Conservation (phyloP, 441 rosid species). For the Aleurites moluccanus region DNA sequence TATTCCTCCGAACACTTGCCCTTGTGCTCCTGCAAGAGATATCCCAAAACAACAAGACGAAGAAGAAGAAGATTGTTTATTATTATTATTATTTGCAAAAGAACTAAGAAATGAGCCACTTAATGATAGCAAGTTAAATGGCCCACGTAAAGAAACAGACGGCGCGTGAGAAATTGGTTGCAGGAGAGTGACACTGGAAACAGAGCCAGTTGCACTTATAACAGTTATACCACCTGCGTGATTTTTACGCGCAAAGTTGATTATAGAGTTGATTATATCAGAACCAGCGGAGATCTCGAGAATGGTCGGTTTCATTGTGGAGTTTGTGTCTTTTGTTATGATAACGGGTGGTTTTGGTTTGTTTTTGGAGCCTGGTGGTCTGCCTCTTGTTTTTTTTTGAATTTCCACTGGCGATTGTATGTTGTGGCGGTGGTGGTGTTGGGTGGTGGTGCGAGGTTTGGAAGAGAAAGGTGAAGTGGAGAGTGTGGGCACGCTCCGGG, state of each 20-base stretch:
- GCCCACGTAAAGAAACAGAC: conserved; percentile 35
- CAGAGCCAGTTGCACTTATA: conserved; percentile 41
- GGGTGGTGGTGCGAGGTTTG: neutral
- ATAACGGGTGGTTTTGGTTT: conserved; percentile 46
- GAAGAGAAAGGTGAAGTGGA: conserved; percentile 10
- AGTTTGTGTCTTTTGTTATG: conserved; percentile 30
- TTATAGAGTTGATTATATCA: conserved; percentile 35
- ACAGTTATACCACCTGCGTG: conserved; percentile 33
- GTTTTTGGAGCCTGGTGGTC: conserved; percentile 58
- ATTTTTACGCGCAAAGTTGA: conserved; percentile 32
- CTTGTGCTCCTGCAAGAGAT: conserved; percentile 41
- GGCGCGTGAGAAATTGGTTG: conserved; percentile 38
- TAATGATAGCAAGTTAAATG: conserved; percentile 40
- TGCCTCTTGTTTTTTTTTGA: conserved; percentile 38
- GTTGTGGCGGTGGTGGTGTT: too few relatives aligned
- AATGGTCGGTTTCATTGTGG: conserved; percentile 39
- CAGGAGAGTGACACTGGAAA: conserved; percentile 40
- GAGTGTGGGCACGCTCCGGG: conserved; percentile 17
- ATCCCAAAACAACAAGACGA: conserved; percentile 28
- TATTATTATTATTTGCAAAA: neutral
- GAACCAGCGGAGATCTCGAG: conserved; percentile 51
- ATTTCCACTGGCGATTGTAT: conserved; percentile 1
- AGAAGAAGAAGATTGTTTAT: neutral
- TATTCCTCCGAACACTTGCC: conserved; percentile 48
- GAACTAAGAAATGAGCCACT: conserved; percentile 38